Conservation (phyloP, 331 rosid species). For the Cydonia oblonga region DNA sequence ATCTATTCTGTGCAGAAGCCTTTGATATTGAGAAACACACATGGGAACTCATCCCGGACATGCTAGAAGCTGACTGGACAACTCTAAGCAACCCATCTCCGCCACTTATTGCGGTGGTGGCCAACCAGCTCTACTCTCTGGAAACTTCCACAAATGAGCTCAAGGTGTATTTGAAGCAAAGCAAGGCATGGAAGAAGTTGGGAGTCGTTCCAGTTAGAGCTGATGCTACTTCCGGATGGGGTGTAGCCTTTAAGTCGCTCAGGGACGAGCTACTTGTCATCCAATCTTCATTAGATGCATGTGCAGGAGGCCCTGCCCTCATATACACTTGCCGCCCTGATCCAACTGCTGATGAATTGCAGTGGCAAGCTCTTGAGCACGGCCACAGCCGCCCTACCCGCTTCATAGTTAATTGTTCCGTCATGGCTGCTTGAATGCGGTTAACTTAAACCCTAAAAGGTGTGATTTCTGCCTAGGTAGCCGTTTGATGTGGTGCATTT, state of each 20-base stretch:
- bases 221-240: constrained; percentile 60
- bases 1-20: constrained; percentile 53
- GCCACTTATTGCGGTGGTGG: constrained; percentile 65
- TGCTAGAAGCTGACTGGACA: constrained; percentile 33
- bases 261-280: constrained; percentile 67
- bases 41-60: constrained; percentile 56
- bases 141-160: constrained; percentile 53
- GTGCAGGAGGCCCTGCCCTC: constrained; percentile 16
- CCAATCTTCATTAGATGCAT: constrained; percentile 33
- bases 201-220: constrained; percentile 68
- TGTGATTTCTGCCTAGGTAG: not conserved
- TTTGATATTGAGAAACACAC: constrained; percentile 39
- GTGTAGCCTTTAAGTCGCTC: constrained; percentile 72
- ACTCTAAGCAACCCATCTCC: constrained; percentile 33
- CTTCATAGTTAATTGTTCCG: constrained; percentile 71
- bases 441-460: not conserved
- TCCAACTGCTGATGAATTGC: constrained; percentile 35
- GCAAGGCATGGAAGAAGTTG: constrained; percentile 49
- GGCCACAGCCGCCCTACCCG: constrained; percentile 35
- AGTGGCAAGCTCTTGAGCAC: constrained; percentile 50
- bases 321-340: constrained; percentile 56
- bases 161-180: constrained; percentile 40
- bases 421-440: constrained; percentile 50
- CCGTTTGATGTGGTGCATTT: not conserved
- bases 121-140: constrained; percentile 51